Base-by-base conservation (phyloP, 2,329 filamentous ascomycete genomes). In the Penicillium sp. region DNA sequence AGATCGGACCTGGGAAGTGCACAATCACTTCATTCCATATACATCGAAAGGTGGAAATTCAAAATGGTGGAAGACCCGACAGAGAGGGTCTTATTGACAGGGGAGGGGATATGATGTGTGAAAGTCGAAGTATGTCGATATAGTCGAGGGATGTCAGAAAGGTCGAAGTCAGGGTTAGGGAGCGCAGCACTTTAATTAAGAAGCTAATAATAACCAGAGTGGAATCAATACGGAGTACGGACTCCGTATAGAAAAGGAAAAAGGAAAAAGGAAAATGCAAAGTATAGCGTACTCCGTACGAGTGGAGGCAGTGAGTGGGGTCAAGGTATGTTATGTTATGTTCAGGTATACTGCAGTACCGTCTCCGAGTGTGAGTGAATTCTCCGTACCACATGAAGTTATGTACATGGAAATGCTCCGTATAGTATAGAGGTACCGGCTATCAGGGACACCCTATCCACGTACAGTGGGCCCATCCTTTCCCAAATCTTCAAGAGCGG, bases 1-100 rank as follows among this genome's bases (percentile, higher is more conserved):
- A 46, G 49, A 50, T 55, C 41, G 33, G 47, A 20, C 9, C 9
- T 33, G 13, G 31, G 28, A 31, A 50, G 28, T 40, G 39, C 25
- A 9, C 31, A n/a, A 47, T 51, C 43, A 44, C 23, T 48, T 55
- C 50, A 59, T 55, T 57, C 52, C 54, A 53, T 41, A 44, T 27
- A 15, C 13, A 18, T 6, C 20, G 9, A 27, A 23, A 29, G 8
- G 32, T 29, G 13, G 27, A 12, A 10, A 27, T 15, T 12, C 23
- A 15, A 39, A 31, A 37, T 15, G 33, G 15, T 9, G 50, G 46
- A 43, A 49, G 43, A 49, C 46, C 50, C 46, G 25, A 15, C 43
- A 20, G 18, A 37, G n/a, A 46, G 46, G 46, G 38, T 46, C 33
- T 24, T 27, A 7, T 15, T 5, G 13, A 25, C 35, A 27, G 42